A percentile compares a stretch with the other conserved stretches of the same genome.
Conservation (phyloP, 106 monocot genomes). For the Narthecium ossifragum region DNA sequence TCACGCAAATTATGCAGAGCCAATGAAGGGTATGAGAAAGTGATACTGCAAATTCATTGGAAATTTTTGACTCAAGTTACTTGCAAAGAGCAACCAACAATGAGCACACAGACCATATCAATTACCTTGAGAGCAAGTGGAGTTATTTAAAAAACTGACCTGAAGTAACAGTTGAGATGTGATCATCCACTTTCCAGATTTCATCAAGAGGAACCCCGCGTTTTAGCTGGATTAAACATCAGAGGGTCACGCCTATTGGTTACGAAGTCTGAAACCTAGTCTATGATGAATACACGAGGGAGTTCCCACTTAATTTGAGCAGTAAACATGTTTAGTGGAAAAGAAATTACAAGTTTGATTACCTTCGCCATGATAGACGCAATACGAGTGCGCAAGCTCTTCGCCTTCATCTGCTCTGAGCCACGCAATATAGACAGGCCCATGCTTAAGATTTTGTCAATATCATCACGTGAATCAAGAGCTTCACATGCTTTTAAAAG, state of each 20-base stretch:
- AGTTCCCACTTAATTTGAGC: not conserved
- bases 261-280: too few species aligned
- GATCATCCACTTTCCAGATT: constrained; percentile 43
- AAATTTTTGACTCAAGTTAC: not conserved
- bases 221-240: constrained; percentile 53
- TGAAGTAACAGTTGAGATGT: constrained; percentile 7
- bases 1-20: too few species aligned
- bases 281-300: constrained; percentile 7
- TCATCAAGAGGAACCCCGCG: constrained; percentile 34
- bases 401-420: constrained; percentile 38
- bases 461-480: constrained; percentile 38
- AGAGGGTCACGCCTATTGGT: constrained; percentile 26
- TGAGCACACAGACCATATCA: not conserved
- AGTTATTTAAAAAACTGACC: constrained; percentile 23
- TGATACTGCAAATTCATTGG: too few species aligned
- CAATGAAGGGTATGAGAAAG: too few species aligned
- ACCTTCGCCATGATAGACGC: constrained; percentile 47
- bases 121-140: not conserved
- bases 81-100: not conserved
- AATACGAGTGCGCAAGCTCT: constrained; percentile 35
- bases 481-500: constrained; percentile 31
- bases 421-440: constrained; percentile 48
- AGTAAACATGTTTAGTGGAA: not conserved
- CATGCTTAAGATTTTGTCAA: constrained; percentile 39
- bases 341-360: not conserved